A percentile compares a stretch with the other conserved stretches of the same genome.
Evolutionary conservation across 495 filamentous ascomycete genomes (phyloP).

Genomic region (Evernia prunastri): DNA sequence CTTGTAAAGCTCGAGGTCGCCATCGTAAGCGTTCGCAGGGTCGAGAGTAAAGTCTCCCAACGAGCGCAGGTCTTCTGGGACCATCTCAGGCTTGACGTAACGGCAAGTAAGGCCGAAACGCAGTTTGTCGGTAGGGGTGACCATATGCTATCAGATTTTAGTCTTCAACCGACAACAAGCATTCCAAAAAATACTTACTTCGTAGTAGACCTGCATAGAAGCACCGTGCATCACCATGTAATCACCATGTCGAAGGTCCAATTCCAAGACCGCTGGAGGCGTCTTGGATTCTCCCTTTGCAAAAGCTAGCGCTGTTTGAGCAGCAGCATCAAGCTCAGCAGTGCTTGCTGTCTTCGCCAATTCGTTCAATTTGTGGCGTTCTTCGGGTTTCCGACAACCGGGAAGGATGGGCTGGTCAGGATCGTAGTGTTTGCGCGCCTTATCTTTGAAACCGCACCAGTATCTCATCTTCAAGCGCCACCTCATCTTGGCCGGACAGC

Average conservation of each 20-base stretch:
- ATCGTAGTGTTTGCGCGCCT: constrained; percentile 25
- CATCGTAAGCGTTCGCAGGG: constrained; percentile 13
- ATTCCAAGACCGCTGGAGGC: constrained; percentile 26
- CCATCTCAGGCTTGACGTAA: constrained; percentile 18
- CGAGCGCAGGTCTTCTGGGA: constrained; percentile 1
- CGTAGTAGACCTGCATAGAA: constrained; percentile 63
- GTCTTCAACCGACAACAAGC: neutral
- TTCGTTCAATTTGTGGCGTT: constrained; percentile 36
- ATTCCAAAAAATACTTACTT: constrained; percentile 43
- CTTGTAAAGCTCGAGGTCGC: constrained; percentile 35
- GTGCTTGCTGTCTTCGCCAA: constrained; percentile 12
- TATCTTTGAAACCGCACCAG: constrained; percentile 36
- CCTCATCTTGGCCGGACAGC: constrained; percentile 59
- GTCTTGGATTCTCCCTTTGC: constrained; percentile 19
- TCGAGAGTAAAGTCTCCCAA: constrained; percentile 10
- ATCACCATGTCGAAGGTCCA: constrained; percentile 65
- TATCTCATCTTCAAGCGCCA: constrained; percentile 62
- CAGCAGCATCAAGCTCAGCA: constrained; percentile 24
- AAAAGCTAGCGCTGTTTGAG: constrained; percentile 23
- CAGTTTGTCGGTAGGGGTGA: constrained; percentile 49
- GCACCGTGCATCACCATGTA: constrained; percentile 76
- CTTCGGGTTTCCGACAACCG: constrained; percentile 36
- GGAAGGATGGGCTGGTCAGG: constrained; percentile 27
- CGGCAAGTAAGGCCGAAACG: constrained; percentile 49
- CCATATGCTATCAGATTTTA: constrained; percentile 50